Evolutionary conservation across 179 eudicot genomes (phyloP).

Genomic region (Heliamphora pulchella): DNA sequence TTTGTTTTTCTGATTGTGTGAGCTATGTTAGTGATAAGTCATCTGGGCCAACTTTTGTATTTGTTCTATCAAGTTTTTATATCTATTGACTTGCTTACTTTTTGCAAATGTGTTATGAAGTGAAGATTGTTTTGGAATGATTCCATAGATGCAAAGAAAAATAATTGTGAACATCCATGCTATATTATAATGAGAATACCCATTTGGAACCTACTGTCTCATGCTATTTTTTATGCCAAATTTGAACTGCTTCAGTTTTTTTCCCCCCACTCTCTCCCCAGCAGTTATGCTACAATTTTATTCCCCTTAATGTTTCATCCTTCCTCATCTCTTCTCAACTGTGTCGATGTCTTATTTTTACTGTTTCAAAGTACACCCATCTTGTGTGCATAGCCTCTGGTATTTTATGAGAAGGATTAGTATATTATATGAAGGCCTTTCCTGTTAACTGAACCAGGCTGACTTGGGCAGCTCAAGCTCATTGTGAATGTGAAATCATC

Average conservation of each 20-base stretch:
- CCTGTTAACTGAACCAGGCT: neutral
- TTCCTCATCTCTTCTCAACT: no score
- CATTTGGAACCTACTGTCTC: no score
- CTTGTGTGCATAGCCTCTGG: no score
- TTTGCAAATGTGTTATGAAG: neutral
- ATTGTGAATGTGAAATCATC: neutral
- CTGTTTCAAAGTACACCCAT: no score
- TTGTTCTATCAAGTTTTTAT: conserved; percentile 1
- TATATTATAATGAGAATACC: no score
- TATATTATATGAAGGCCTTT: neutral
- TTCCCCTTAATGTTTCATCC: no score
- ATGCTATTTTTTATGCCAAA: no score
- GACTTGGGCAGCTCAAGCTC: neutral
- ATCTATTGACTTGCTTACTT: neutral
- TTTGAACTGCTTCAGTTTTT: no score
- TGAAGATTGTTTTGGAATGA: neutral
- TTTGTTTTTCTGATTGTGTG: neutral
- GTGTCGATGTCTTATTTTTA: no score
- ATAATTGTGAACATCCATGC: neutral
- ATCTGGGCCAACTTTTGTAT: neutral
- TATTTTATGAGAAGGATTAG: no score
- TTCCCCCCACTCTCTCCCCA: no score
- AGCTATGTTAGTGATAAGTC: neutral
- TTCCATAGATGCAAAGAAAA: neutral
- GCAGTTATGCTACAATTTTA: no score